These are phyloP conservation scores for Euclidium syriacum DNA, from an alignment of 345 rosid genomes.

Conservation along the genomic window DNA sequence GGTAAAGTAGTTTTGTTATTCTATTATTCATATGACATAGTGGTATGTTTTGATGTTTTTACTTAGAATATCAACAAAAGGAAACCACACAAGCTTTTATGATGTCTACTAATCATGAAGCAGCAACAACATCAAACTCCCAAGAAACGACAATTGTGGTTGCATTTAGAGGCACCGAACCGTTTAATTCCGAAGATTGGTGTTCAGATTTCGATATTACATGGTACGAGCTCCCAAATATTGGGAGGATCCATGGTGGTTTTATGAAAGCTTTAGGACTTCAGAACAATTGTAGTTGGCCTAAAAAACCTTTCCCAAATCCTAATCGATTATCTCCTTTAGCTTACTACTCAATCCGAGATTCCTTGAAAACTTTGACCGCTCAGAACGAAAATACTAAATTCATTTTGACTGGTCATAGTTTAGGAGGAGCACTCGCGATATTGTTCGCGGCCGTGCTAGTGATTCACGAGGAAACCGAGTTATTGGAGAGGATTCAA, in stretches of 20 bases:
- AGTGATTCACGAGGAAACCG: slow-evolving; percentile 43
- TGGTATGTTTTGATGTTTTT: background rate
- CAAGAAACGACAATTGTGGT: slow-evolving; percentile 47
- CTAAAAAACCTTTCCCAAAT: slow-evolving; percentile 29
- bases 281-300: slow-evolving; percentile 56
- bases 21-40: too few relatives aligned
- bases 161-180: slow-evolving; percentile 66
- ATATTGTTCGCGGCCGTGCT: slow-evolving; percentile 54
- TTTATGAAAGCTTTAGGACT: slow-evolving; percentile 80
- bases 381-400: slow-evolving; percentile 32
- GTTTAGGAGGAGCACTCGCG: slow-evolving; percentile 77
- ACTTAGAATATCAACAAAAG: slow-evolving; percentile 47
- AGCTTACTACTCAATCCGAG: slow-evolving; percentile 60
- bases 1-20: too few relatives aligned
- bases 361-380: slow-evolving; percentile 33
- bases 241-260: slow-evolving; percentile 72
- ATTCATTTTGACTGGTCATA: slow-evolving; percentile 59
- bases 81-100: slow-evolving; percentile 58
- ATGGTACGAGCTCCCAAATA: slow-evolving; percentile 55
- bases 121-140: background rate
- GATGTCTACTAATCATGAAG: slow-evolving; percentile 34
- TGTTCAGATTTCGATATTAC: slow-evolving; percentile 67
- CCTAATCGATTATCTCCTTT: slow-evolving; percentile 20
- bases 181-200: slow-evolving; percentile 64
- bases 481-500: slow-evolving; percentile 47